These are phyloP conservation scores for Didymella exigua DNA, from an alignment of 2,329 filamentous ascomycete species.

Conservation along the genomic window DNA sequence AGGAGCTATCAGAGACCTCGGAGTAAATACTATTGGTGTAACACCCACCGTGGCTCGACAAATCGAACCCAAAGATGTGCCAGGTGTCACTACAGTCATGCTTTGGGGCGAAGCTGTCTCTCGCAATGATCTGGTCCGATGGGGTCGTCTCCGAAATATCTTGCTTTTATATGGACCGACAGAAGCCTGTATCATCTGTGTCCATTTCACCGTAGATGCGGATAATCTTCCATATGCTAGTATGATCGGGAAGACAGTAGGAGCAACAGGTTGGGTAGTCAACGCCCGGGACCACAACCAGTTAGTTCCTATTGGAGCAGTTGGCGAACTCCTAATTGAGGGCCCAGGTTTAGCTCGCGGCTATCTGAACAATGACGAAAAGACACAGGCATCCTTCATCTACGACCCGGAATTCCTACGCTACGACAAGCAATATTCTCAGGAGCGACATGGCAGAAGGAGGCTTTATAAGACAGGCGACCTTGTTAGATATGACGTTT, in stretches of 20 bases:
- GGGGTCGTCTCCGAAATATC: conserved; percentile 3
- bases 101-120: background rate
- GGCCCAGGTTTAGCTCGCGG: conserved; percentile 52
- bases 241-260: conserved; percentile 50
- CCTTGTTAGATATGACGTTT: no score
- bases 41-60: background rate
- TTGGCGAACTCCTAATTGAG: conserved; percentile 61
- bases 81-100: background rate
- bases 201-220: conserved; percentile 25
- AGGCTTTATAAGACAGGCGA: no score
- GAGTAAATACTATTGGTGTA: background rate
- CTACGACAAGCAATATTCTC: no score
- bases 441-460: no score
- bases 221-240: background rate
- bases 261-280: conserved; percentile 29
- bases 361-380: conserved; percentile 24
- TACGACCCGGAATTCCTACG: no score
- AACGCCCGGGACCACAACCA: conserved; percentile 23
- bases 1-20: background rate
- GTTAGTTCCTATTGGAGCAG: conserved; percentile 23
- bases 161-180: conserved; percentile 26
- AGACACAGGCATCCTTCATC: conserved; percentile 29
- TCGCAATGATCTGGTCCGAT: background rate
- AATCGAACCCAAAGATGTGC: background rate
- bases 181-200: conserved; percentile 30